Base-by-base conservation (phyloP, 495 filamentous ascomycete genomes). In the Bathelium albidoporum region DNA sequence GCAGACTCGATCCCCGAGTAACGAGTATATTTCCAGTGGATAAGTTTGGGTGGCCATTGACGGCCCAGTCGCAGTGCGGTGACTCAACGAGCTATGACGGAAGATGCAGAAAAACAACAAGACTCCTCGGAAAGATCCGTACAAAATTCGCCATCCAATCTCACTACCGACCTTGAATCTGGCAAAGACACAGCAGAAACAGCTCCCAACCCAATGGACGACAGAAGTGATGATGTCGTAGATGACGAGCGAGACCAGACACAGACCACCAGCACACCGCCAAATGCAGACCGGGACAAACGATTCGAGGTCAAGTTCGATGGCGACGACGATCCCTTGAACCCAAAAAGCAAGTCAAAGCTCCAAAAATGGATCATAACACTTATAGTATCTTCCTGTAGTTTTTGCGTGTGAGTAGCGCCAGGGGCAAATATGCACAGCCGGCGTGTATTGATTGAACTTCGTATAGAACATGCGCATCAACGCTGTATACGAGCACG, bases 401-500 rank as follows among this genome's bases (percentile, higher is more conserved):
- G 87, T 14, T 76, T 95, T 59, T 92, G 89, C 73, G 92, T 96
- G 90, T 93, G 80, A 81, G 89, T 86, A 12, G 10, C 26, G 0
- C 44, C 28, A 66, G 22, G 26, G 24, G 18, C 52, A 29, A 14
- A 24, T 58, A 43, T 41, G 52, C 59, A 22, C 34, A 34, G 24
- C 32, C 12, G 22, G 45, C 26, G 1, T 12, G 28, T 61, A 36
- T 53, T 14, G 41, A 9, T 22, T 1, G 28, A 11, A 31, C 36
- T 59, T 62, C 45, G 24, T 0, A 61, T 70, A 93, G 89, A 59
- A 97, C 93, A 5, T 93, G 89, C 72, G 83, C 90, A 1, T 93
- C 89, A 24, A 92, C 91, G 1, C 85, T 95, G 69, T 97, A 98
- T 71, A 93, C 91, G 1, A 83, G 83, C 10, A 95, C 88, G 0